Evolutionary conservation across 116 monocot genomes (phyloP).

Genomic region (Posidonia oceanica): DNA sequence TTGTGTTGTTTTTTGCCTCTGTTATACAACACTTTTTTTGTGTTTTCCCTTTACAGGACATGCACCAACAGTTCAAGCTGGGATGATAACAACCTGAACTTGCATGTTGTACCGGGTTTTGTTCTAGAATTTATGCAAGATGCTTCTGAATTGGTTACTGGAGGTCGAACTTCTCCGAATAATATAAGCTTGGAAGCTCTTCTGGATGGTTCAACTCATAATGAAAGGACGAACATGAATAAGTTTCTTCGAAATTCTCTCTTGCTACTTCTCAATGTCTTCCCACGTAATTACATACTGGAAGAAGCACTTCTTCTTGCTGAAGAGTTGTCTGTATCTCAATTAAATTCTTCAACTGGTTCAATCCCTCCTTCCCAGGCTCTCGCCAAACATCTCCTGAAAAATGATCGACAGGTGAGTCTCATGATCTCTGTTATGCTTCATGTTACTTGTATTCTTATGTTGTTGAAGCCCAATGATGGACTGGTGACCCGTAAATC

Average conservation of each 20-base stretch:
- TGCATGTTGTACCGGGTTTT: slow-evolving; percentile 43
- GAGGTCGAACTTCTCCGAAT: slow-evolving; percentile 10
- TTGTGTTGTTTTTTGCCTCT: slow-evolving; percentile 1
- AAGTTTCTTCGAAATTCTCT: slow-evolving; percentile 72
- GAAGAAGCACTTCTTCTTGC: slow-evolving; percentile 73
- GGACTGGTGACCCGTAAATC: too few species aligned
- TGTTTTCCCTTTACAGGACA: slow-evolving; percentile 33
- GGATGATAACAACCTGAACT: slow-evolving; percentile 52
- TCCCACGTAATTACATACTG: slow-evolving; percentile 70
- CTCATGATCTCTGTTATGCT: not conserved
- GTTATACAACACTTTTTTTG: not conserved
- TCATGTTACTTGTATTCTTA: too few species aligned
- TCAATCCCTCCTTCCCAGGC: slow-evolving; percentile 53
- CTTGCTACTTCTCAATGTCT: slow-evolving; percentile 43
- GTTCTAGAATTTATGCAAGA: slow-evolving; percentile 38
- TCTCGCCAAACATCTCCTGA: slow-evolving; percentile 72
- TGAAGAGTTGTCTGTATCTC: slow-evolving; percentile 30
- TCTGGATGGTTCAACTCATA: slow-evolving; percentile 21
- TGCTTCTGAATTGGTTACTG: slow-evolving; percentile 16
- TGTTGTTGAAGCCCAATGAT: too few species aligned
- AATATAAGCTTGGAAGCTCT: slow-evolving; percentile 21
- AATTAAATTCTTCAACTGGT: slow-evolving; percentile 18
- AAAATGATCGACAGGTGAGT: slow-evolving; percentile 84
- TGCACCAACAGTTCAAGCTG: slow-evolving; percentile 78
- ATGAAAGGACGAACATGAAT: slow-evolving; percentile 23